Evolutionary conservation across 1,284 basidiomycete genomes (phyloP), one percentile per base, ranked within the genome.

Genomic region (Fomitopsis palustris): DNA sequence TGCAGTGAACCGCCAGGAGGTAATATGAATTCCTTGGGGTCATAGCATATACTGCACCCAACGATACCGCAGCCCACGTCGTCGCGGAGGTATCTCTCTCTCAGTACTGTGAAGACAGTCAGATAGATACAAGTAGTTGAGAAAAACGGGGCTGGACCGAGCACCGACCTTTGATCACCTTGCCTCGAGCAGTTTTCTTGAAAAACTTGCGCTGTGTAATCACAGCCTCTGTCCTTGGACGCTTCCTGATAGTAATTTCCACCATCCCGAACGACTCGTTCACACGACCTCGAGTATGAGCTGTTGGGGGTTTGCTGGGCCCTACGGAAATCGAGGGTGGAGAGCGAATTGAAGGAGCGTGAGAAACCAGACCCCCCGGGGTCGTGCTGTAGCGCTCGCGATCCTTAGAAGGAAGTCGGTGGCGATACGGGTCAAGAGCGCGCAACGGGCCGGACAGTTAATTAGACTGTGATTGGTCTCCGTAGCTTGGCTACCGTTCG

Each of bases 111-210:
- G 42, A 33, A 55, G 49, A 41, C 12, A 7, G 14, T 35, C 37
- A 14, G 53, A 29, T 17, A 17, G 35, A n/a, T n/a, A n/a, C n/a
- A n/a, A n/a, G n/a, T n/a, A n/a, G n/a, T n/a, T n/a, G n/a, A 45
- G 8, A 19, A 4, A 10, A 17, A 29, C 19, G 25, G 23, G 23
- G 8, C 17, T 10, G 25, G 57, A 23, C 17, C n/a, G 25, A 8
- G 25, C 47, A 41, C 6, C 29, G n/a, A 93, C 93, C 89, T 81
- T 95, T 96, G 69, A 95, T 85, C 31, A 99, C 94, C 72, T 96
- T 97, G 25, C 97, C 96, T 61, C 86, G 78, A 0, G 92, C 93
- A 0, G 97, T 98, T 77, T 99, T 99, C 75, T 92, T 95, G 79
- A 94, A 90, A 72, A 95, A 96, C 72, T 93, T 95, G 62, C 89